phyloP scores from a whole-genome alignment of 495 filamentous ascomycete genomes.

The Umbilicaria muhlenbergii region DNA sequence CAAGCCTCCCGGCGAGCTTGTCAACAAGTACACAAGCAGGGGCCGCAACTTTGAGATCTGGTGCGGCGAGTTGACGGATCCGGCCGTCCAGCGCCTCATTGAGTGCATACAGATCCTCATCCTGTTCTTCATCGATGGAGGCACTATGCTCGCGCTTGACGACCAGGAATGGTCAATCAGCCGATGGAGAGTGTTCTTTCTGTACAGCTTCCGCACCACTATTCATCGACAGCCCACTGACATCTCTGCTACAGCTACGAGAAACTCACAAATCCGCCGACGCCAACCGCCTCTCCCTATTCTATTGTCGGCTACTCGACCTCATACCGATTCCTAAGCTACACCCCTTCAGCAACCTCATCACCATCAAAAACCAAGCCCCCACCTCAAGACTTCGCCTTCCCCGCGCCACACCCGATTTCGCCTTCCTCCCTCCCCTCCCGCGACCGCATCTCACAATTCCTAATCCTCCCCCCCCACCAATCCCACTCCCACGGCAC shows the following conservation, averaged over 20 bases:
- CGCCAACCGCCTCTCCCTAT: slow-evolving; percentile 39
- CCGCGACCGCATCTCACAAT: slow-evolving; percentile 80
- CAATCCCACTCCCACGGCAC: slow-evolving; percentile 66
- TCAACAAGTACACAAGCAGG: slow-evolving; percentile 32
- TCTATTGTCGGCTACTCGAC: slow-evolving; percentile 75
- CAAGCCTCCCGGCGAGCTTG: slow-evolving; percentile 40
- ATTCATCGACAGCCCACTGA: background rate
- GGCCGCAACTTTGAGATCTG: slow-evolving; percentile 44
- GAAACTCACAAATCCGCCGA: slow-evolving; percentile 31
- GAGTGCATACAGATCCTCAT: slow-evolving; percentile 69
- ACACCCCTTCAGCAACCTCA: slow-evolving; percentile 19
- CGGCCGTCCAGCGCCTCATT: slow-evolving; percentile 45
- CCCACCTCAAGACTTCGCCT: slow-evolving; percentile 22
- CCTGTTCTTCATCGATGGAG: slow-evolving; percentile 87
- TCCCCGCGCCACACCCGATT: slow-evolving; percentile 25
- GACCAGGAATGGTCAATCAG: slow-evolving; percentile 57
- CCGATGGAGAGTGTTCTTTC: slow-evolving; percentile 80
- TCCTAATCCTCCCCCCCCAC: slow-evolving; percentile 81
- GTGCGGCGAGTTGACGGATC: slow-evolving; percentile 39
- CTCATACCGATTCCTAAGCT: slow-evolving; percentile 68
- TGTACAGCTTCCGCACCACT: slow-evolving; percentile 24
- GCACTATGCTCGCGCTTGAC: slow-evolving; percentile 51
- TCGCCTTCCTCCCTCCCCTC: slow-evolving; percentile 37
- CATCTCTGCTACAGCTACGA: slow-evolving; percentile 37
- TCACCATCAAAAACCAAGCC: slow-evolving; percentile 3